Conservation (phyloP, 768 basidiomycete genomes). For the Kockovaella imperatae region DNA sequence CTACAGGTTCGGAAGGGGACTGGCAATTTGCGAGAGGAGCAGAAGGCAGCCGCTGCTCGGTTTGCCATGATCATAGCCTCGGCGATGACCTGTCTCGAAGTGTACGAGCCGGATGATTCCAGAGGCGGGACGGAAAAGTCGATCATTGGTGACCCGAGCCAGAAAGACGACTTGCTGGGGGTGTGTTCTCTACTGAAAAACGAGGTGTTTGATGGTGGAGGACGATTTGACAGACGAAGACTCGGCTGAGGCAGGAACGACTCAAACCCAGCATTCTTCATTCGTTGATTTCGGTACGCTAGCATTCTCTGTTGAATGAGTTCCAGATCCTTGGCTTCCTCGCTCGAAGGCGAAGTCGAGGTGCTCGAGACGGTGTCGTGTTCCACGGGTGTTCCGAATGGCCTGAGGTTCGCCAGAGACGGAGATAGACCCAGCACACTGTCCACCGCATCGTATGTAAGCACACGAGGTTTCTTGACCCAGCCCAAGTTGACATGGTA, state of each 20-base stretch:
- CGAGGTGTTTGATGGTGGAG: conserved; percentile 6
- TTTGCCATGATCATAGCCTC: conserved; percentile 79
- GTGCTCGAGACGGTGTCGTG: not conserved
- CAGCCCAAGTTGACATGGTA: conserved; percentile 63
- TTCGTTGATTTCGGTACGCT: conserved; percentile 15
- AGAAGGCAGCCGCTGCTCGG: conserved; percentile 66
- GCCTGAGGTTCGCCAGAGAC: not conserved
- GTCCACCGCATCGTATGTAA: conserved; percentile 67
- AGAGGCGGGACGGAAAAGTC: conserved; percentile 10
- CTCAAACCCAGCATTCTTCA: conserved; percentile 14
- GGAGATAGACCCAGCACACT: conserved; percentile 16
- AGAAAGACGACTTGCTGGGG: not conserved
- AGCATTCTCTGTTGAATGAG: conserved; percentile 9
- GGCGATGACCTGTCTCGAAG: conserved; percentile 50
- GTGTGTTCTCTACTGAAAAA: conserved; percentile 9
- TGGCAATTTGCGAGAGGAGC: conserved; percentile 55
- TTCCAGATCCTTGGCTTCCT: conserved; percentile 18
- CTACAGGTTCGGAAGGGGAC: conserved; percentile 54
- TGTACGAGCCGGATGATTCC: not conserved
- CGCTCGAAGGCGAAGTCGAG: too few relatives aligned
- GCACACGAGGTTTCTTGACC: conserved; percentile 58
- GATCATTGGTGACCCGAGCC: conserved; percentile 4
- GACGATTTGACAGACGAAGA: not conserved
- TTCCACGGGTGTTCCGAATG: conserved; percentile 19
- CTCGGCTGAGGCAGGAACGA: conserved; percentile 8